Evolutionary conservation across 2,329 filamentous ascomycete species (phyloP), one percentile per base, ranked within the genome.

Genomic region (Aspergillus sp.): DNA sequence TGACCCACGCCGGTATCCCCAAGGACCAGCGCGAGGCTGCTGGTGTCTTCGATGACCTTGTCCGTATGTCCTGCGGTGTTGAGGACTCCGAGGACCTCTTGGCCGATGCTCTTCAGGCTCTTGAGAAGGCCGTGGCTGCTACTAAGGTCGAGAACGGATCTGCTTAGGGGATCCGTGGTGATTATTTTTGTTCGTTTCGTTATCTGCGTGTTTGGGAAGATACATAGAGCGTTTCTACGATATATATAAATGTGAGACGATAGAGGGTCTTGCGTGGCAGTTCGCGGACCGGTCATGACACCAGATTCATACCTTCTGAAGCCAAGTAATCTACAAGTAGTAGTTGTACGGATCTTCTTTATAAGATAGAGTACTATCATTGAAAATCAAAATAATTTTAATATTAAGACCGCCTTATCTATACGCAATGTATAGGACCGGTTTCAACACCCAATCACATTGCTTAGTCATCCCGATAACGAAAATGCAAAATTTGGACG

Each of bases 1-100:
- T 99, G 95, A 99, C 95, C 17, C 95, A 99, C 78, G 91, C 92
- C 23, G 95, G 94, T 61, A 99, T 99, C 67, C 95, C 95, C 53
- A 87, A 85, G 75, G 92, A 92, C 63, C 88, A 96, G 82, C 85
- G 95, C 60, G 95, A 99, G 83, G 90, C 89, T 3, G 92, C 95
- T 0, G 95, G 95, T 63, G 92, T 99, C 32, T 98, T 89, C 72
- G 95, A 99, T 74, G 95, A 99, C 76, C 85, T 99, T 7, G 91
- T 99, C 30, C 86, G 95, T 66, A 83, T 99, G 62, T 96, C 92
- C 83, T 97, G 92, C 75, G 95, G 95, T 71, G 87, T 99, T 58
- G 95, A 99, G 80, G 95, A 99, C 72, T 86, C 87, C 7, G 87
- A 89, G 63, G 95, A 99, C 77, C 82, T 99, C 63, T 88, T 88